Percentiles rank a stretch among this genome's conserved stretches.
phyloP scores from a whole-genome alignment of 106 monocot species.

The Vanilla planifolia region DNA sequence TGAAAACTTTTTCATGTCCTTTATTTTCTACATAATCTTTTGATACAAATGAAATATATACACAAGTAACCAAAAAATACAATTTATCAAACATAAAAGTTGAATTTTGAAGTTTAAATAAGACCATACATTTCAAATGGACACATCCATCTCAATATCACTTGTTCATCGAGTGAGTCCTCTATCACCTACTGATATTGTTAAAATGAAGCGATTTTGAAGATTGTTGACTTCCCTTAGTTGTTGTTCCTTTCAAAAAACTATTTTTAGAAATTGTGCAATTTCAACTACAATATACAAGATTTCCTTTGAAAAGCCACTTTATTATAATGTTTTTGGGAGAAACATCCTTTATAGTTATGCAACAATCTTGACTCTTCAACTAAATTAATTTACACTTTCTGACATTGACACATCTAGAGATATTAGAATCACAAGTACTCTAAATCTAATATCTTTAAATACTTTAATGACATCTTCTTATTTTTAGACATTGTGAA shows the following conservation, averaged over 20 bases:
- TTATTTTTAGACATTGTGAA: too few species aligned
- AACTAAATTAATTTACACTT: not conserved
- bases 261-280: slow-evolving; percentile 6
- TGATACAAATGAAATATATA: too few species aligned
- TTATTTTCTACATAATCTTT: too few species aligned
- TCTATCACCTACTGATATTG: slow-evolving; percentile 3
- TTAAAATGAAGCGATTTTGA: not conserved
- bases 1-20: too few species aligned
- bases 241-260: not conserved
- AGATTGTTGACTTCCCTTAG: not conserved
- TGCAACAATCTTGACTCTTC: slow-evolving; percentile 16
- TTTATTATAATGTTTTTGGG: not conserved
- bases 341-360: slow-evolving; percentile 9
- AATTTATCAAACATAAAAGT: too few species aligned
- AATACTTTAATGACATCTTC: too few species aligned
- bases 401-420: not conserved
- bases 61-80: too few species aligned
- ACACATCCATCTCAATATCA: slow-evolving; percentile 11
- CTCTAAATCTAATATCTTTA: too few species aligned
- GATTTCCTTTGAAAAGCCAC: not conserved
- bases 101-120: not conserved
- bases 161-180: not conserved
- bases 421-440: slow-evolving; percentile 13
- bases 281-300: not conserved
- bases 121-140: not conserved